phyloP scores from a whole-genome alignment of 768 basidiomycete species.

The Xerocomus brunneocitrinus region DNA sequence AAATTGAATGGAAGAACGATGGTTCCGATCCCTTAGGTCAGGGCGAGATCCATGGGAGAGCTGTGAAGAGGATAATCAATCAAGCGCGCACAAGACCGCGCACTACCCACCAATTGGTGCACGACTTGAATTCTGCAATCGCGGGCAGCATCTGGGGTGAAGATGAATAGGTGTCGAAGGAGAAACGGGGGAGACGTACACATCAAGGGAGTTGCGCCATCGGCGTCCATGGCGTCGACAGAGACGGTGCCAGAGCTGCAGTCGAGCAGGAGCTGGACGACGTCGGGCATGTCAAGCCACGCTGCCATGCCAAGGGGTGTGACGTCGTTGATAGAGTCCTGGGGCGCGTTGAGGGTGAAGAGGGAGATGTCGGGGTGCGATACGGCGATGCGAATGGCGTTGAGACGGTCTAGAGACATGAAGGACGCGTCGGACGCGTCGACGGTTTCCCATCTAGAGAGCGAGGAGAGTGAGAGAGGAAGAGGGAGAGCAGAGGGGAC shows the following conservation, averaged over 20 bases:
- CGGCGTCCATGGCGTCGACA: conserved; percentile 69
- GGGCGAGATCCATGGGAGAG: conserved; percentile 68
- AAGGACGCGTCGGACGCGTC: conserved; percentile 71
- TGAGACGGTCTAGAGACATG: conserved; percentile 52
- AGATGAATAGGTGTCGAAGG: not conserved
- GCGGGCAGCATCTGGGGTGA: conserved; percentile 61
- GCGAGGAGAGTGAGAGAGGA: not conserved
- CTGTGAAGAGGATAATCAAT: conserved; percentile 14
- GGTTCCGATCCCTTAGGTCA: conserved; percentile 67
- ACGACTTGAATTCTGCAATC: conserved; percentile 70
- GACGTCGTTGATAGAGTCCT: conserved; percentile 63
- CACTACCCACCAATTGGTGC: conserved; percentile 50
- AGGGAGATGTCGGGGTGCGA: conserved; percentile 57
- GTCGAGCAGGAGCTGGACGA: conserved; percentile 62
- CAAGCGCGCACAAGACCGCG: conserved; percentile 1
- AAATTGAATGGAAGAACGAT: conserved; percentile 69
- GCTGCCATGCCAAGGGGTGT: conserved; percentile 76
- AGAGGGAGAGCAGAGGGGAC: conserved; percentile 14
- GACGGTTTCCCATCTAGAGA: conserved; percentile 58
- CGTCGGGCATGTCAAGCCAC: conserved; percentile 63
- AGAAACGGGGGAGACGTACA: conserved; percentile 46
- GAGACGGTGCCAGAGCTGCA: conserved; percentile 56
- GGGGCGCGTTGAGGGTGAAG: conserved; percentile 70
- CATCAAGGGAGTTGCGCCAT: conserved; percentile 80
- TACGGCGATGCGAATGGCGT: conserved; percentile 52